Evolutionary conservation across 371 early-diverging fungal species (phyloP).

Genomic region (Mortierella sp.): DNA sequence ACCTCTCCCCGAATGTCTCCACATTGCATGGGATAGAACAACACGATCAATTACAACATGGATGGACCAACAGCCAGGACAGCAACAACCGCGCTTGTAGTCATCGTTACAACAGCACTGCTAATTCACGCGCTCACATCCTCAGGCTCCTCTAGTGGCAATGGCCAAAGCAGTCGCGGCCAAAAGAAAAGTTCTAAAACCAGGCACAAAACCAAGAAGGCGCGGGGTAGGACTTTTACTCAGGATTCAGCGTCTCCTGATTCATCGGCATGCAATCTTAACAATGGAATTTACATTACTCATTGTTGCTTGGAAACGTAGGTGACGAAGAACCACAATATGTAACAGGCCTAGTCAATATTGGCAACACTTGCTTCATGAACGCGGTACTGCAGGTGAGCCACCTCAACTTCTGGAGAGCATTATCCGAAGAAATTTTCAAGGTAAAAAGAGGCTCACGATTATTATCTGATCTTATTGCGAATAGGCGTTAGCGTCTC

Average conservation of each 20-base stretch:
- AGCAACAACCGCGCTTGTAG: too few species aligned
- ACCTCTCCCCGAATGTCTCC: neutral
- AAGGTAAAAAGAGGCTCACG: neutral
- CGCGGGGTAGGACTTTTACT: neutral
- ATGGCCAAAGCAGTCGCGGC: neutral
- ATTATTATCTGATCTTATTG: neutral
- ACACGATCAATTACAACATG: neutral
- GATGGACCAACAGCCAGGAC: neutral
- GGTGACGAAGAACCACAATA: conserved; percentile 17
- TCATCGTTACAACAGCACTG: neutral
- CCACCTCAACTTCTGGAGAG: neutral
- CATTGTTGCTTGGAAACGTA: neutral
- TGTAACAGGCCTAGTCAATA: conserved; percentile 80
- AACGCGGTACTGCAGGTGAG: conserved; percentile 87
- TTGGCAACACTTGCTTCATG: conserved; percentile 93
- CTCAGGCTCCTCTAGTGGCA: neutral
- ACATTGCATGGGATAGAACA: neutral
- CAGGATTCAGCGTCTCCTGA: neutral
- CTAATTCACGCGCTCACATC: neutral
- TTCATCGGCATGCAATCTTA: neutral
- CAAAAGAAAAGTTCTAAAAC: neutral
- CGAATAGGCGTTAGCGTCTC: conserved; percentile 41
- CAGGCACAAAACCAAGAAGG: neutral
- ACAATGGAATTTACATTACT: neutral
- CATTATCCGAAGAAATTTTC: neutral